Evolutionary conservation across 257 asterid genomes (phyloP).

Genomic region (Solanum tacnaense): DNA sequence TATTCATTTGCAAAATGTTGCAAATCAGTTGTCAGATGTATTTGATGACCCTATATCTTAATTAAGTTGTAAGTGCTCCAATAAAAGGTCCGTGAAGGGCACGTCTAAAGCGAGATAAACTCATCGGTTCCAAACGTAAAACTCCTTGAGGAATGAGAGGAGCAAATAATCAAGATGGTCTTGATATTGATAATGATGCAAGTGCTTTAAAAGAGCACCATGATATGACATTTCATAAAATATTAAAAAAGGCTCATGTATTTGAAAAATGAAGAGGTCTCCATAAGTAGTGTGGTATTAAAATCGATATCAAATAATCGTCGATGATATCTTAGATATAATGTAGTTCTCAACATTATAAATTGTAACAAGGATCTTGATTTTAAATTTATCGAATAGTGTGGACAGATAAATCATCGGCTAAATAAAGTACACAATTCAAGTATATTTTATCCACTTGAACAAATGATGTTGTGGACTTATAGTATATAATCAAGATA

Average conservation of each 20-base stretch:
- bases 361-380: neutral
- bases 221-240: neutral
- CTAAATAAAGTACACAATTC: neutral
- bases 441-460: neutral
- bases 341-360: neutral
- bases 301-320: no score
- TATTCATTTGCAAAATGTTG: neutral
- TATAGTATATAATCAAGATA: no score
- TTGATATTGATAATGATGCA: neutral
- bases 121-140: neutral
- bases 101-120: neutral
- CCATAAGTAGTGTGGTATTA: neutral
- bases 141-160: neutral
- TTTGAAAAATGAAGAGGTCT: neutral
- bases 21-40: neutral
- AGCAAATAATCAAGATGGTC: no score
- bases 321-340: no score
- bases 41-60: neutral
- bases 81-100: neutral
- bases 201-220: neutral
- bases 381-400: neutral
- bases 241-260: neutral
- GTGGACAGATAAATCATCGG: neutral
- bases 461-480: no score
- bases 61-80: neutral